These are phyloP conservation scores for Cochlearia excelsa DNA, from an alignment of 345 rosid species.

Conservation along the genomic window DNA sequence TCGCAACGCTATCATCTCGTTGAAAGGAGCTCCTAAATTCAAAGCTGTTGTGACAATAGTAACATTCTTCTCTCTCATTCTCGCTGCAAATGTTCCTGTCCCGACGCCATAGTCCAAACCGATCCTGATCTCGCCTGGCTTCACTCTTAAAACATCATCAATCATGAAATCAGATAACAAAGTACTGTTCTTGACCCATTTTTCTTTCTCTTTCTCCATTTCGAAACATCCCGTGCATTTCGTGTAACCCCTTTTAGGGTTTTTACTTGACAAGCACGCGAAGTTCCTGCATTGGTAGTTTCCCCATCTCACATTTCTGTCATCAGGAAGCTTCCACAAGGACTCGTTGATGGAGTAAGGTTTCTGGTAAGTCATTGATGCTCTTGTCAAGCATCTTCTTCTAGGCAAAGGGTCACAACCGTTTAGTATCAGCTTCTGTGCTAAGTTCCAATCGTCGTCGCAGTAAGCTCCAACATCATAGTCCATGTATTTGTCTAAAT, in stretches of 20 bases:
- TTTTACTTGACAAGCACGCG: constrained; percentile 53
- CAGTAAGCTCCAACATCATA: constrained; percentile 83
- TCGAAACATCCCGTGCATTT: constrained; percentile 81
- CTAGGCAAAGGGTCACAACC: constrained; percentile 89
- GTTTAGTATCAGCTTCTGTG: constrained; percentile 65
- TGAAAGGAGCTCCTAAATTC: constrained; percentile 90
- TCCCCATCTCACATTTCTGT: constrained; percentile 76
- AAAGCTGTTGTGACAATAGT: constrained; percentile 71
- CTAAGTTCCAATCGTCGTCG: constrained; percentile 75
- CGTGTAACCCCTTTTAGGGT: constrained; percentile 64
- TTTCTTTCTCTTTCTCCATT: constrained; percentile 74
- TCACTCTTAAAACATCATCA: constrained; percentile 52
- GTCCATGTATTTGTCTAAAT: constrained; percentile 79
- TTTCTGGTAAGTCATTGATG: constrained; percentile 72
- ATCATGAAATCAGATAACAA: constrained; percentile 54
- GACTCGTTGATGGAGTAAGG: constrained; percentile 83
- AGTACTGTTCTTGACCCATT: constrained; percentile 60
- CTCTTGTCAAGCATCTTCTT: constrained; percentile 76
- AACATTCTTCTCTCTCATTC: constrained; percentile 78
- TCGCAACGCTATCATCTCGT: constrained; percentile 74
- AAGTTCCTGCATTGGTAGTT: constrained; percentile 75
- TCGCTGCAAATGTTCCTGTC: constrained; percentile 81
- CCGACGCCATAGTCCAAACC: constrained; percentile 74
- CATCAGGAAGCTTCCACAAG: constrained; percentile 77
- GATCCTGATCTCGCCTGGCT: constrained; percentile 62